Base-by-base conservation (phyloP, 73 alveolate species). In the Blepharisma japonicum region DNA sequence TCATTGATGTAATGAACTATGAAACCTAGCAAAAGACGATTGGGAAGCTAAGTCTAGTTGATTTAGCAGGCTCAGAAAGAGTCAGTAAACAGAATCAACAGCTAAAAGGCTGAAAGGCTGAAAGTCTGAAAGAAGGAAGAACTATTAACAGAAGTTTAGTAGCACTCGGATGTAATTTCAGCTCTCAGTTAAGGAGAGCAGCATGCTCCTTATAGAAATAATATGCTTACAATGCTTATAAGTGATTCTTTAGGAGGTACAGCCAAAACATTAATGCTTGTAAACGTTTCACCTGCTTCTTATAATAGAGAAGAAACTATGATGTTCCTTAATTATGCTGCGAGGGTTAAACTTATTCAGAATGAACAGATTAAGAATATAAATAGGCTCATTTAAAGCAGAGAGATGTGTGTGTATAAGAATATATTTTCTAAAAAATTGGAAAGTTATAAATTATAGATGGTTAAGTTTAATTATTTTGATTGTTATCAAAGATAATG, bases 211-310 rank as follows among this genome's bases (percentile, higher is more conserved):
- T 94, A 83, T 77, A 86, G 98, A 82, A 89, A 89, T 77, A 88
- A 94, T 21, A 92, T 87, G 68, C 84, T 94, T 4, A 94, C 98
- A n/a, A 85, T 80, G 42, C 55, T 84, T 6, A 78, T 95, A 80
- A 90, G 87, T 46, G 98, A 94, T 70, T 89, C 95, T 45, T 68
- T 95, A 71, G 99, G 98, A 66, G 99, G 99, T 21, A 93, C 89
- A 80, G 97, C 99, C 0, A 95, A 95, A 81, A 95, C 99, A 6
- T 85, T 95, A 20, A 93, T 95, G 97, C 86, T 95, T 82, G 99
- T 94, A 18, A 95, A 95, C 23, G 85, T 95, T 18, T 90, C 98
- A 61, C 97, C 99, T 21, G 85, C 95, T 32, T 74, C 74, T n/a
- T 93, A 88, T 71, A 81, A 90, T 68, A 54, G 78, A 54, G 87